Evolutionary conservation across 805 yeast genomes (phyloP).

Genomic region (Metschnikowia matae): DNA sequence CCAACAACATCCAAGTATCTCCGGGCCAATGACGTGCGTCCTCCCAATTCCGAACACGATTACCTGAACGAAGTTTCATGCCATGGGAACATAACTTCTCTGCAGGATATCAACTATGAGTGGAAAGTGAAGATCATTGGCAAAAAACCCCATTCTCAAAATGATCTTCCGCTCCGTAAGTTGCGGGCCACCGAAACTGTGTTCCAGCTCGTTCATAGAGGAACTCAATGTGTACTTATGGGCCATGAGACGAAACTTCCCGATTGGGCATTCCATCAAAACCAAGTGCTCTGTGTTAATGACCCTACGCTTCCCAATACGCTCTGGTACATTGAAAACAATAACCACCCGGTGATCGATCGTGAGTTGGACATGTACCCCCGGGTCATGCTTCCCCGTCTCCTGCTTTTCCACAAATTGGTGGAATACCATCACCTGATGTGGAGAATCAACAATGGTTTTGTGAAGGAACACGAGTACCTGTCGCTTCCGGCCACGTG

Average conservation of each 20-base stretch:
- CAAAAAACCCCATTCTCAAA: slow-evolving; percentile 31
- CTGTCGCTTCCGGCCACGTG: slow-evolving; percentile 47
- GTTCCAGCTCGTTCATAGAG: slow-evolving; percentile 64
- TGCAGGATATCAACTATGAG: slow-evolving; percentile 65
- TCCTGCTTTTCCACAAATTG: slow-evolving; percentile 48
- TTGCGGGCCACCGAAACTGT: slow-evolving; percentile 59
- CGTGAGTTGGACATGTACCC: slow-evolving; percentile 17
- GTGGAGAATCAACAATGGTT: slow-evolving; percentile 46
- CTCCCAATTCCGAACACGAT: slow-evolving; percentile 89
- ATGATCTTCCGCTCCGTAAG: slow-evolving; percentile 32
- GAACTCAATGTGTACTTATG: slow-evolving; percentile 64
- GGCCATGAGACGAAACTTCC: slow-evolving; percentile 76
- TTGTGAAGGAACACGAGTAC: slow-evolving; percentile 46
- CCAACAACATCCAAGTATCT: slow-evolving; percentile 61
- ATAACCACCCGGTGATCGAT: slow-evolving; percentile 48
- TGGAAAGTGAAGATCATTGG: slow-evolving; percentile 55
- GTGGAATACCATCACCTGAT: slow-evolving; percentile 54
- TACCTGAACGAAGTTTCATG: slow-evolving; percentile 82
- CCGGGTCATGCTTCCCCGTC: slow-evolving; percentile 23
- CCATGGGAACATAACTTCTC: slow-evolving; percentile 52
- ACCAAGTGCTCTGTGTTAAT: slow-evolving; percentile 83
- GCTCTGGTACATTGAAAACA: slow-evolving; percentile 70
- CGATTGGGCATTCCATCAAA: slow-evolving; percentile 79
- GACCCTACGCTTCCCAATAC: slow-evolving; percentile 66
- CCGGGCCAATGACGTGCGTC: slow-evolving; percentile 67